Evolutionary conservation across 2,329 filamentous ascomycete genomes (phyloP).

Genomic region (Bisporella sp.): DNA sequence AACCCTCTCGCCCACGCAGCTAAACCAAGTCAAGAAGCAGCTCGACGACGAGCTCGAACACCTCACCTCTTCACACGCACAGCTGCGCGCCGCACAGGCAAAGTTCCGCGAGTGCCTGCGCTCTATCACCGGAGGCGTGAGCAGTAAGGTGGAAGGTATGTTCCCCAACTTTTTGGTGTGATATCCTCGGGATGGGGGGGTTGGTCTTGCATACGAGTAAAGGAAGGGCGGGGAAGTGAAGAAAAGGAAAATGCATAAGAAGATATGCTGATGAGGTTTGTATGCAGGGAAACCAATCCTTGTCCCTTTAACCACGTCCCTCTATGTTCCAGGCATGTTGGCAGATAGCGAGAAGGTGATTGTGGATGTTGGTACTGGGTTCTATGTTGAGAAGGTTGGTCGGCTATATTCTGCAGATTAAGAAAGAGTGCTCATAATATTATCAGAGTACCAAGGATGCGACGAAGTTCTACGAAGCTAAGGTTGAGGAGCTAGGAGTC

Average conservation of each 20-base stretch:
- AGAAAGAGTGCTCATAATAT: conserved; percentile 1
- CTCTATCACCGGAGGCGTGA: conserved; percentile 59
- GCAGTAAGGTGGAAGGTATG: conserved; percentile 30
- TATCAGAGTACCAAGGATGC: conserved; percentile 48
- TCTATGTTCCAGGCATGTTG: conserved; percentile 85
- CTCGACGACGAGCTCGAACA: conserved; percentile 95
- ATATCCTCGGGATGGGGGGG: not conserved
- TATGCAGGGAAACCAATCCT: conserved; percentile 55
- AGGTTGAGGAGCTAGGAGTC: conserved; percentile 57
- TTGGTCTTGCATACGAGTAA: too few species aligned
- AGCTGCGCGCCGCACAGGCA: conserved; percentile 80
- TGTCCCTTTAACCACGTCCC: conserved; percentile 88
- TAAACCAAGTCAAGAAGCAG: conserved; percentile 89
- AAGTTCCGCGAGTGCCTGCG: conserved; percentile 89
- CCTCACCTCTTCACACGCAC: conserved; percentile 81
- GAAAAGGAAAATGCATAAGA: not conserved
- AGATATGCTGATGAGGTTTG: conserved; percentile 5
- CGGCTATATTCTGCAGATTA: not conserved
- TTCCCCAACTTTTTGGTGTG: not conserved
- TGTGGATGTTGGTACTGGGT: conserved; percentile 90
- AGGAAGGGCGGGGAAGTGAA: too few species aligned
- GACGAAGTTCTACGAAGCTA: conserved; percentile 58
- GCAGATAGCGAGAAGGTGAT: conserved; percentile 70
- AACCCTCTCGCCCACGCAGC: conserved; percentile 74
- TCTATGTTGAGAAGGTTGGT: conserved; percentile 82